A percentile compares a stretch with the other conserved stretches of the same genome.
These are phyloP conservation scores for Fusarium foetens DNA, from an alignment of 2,329 filamentous ascomycete species.

Conservation along the genomic window DNA sequence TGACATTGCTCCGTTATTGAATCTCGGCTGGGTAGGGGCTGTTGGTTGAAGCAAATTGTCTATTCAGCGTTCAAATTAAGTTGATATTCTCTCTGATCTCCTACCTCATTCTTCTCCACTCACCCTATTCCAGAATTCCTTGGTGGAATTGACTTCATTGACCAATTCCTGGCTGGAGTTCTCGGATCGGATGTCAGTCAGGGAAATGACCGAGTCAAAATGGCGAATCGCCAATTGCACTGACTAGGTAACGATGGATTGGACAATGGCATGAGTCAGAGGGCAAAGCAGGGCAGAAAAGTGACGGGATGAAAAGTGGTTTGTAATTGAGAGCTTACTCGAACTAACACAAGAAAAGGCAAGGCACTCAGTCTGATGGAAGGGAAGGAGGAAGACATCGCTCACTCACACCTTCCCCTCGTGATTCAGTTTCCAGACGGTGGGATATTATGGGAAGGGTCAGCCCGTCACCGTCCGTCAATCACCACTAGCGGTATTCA, in stretches of 20 bases:
- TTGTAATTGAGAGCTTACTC: conserved; percentile 21
- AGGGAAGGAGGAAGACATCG: conserved; percentile 5
- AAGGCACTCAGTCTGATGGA: conserved; percentile 1
- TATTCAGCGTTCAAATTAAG: conserved; percentile 3
- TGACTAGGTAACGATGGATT: background rate
- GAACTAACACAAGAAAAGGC: conserved; percentile 2
- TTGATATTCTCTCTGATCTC: conserved; percentile 2
- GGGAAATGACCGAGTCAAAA: conserved; percentile 1
- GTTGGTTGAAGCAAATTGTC: background rate
- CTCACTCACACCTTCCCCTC: conserved; percentile 6
- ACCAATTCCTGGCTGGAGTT: conserved; percentile 17
- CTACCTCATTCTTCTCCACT: conserved; percentile 20
- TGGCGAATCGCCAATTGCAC: conserved; percentile 7
- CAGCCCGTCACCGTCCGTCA: conserved; percentile 25
- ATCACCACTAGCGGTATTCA: background rate
- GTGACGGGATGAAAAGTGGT: conserved; percentile 6
- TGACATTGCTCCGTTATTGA: conserved; percentile 5
- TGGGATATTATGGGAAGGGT: conserved; percentile 43
- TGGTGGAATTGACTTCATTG: conserved; percentile 25
- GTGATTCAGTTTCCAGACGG: conserved; percentile 27
- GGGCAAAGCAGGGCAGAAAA: background rate
- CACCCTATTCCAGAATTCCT: conserved; percentile 15
- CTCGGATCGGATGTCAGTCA: background rate
- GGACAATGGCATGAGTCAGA: conserved; percentile 10
- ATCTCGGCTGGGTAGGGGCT: conserved; percentile 12